Percentiles rank a stretch among this genome's conserved stretches.
Conservation (phyloP, 2,329 filamentous ascomycete genomes). For the Sporothrix variecibatus region DNA sequence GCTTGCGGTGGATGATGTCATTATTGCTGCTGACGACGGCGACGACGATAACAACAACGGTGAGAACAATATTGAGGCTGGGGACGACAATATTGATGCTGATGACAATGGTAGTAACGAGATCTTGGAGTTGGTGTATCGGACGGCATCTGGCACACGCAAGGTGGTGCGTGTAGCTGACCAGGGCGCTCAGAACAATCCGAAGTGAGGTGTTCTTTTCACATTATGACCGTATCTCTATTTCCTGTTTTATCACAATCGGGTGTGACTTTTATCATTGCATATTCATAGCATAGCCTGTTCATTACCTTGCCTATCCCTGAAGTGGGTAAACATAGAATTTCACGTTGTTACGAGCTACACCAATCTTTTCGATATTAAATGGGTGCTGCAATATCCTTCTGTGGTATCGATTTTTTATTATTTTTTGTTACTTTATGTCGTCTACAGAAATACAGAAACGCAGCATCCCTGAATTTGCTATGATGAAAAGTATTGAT, state of each 20-base stretch:
- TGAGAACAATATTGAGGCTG: background rate
- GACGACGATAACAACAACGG: conserved; percentile 6
- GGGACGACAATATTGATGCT: background rate
- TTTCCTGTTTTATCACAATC: background rate
- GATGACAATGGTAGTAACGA: conserved; percentile 18
- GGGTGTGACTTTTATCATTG: background rate
- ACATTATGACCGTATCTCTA: background rate
- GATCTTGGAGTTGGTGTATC: conserved; percentile 28
- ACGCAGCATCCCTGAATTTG: background rate
- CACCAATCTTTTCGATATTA: background rate
- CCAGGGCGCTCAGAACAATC: background rate
- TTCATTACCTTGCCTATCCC: background rate
- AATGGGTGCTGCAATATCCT: no score
- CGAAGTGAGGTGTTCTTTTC: background rate
- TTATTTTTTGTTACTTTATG: no score
- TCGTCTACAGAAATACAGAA: conserved; percentile 3
- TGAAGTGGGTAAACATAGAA: background rate
- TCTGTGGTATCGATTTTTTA: background rate
- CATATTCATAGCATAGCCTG: conserved; percentile 10
- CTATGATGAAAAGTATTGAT: conserved; percentile 1
- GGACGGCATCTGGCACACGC: conserved; percentile 29
- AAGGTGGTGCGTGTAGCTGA: conserved; percentile 21
- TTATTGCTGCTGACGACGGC: background rate
- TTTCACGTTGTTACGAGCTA: background rate
- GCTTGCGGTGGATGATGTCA: conserved; percentile 2